Evolutionary conservation across 2,329 filamentous ascomycete genomes (phyloP).

Genomic region (Cladosporium velox): DNA sequence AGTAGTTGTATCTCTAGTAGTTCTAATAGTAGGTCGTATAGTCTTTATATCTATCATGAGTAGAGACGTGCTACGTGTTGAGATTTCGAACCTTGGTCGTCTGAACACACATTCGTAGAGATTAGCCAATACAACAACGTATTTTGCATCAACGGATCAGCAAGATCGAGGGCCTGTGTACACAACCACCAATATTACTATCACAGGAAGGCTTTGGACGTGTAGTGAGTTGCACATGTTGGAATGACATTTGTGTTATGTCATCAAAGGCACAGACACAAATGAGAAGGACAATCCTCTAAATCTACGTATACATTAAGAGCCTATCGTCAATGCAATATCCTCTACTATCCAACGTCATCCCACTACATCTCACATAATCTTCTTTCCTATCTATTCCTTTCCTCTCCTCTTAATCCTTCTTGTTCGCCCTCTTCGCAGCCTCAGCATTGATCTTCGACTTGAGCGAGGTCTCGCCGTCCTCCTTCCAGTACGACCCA

Average conservation of each 20-base stretch:
- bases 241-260: neutral
- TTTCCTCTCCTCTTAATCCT: neutral
- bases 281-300: neutral
- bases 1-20: neutral
- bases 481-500: conserved; percentile 37
- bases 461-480: conserved; percentile 27
- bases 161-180: neutral
- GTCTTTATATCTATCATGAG: neutral
- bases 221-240: neutral
- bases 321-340: neutral
- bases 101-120: neutral
- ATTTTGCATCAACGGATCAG: rapidly evolving
- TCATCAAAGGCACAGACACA: neutral
- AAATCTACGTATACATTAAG: neutral
- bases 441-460: conserved; percentile 25
- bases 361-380: neutral
- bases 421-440: conserved; percentile 19
- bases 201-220: neutral
- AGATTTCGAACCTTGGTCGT: neutral
- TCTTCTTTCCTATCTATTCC: neutral
- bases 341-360: neutral
- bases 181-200: neutral
- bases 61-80: neutral
- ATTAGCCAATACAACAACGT: neutral
- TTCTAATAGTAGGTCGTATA: neutral